Percentiles rank a stretch among this genome's conserved stretches.
Evolutionary conservation across 1,139 yeast species (phyloP).

Genomic region (Magnusiomyces paraingens): DNA sequence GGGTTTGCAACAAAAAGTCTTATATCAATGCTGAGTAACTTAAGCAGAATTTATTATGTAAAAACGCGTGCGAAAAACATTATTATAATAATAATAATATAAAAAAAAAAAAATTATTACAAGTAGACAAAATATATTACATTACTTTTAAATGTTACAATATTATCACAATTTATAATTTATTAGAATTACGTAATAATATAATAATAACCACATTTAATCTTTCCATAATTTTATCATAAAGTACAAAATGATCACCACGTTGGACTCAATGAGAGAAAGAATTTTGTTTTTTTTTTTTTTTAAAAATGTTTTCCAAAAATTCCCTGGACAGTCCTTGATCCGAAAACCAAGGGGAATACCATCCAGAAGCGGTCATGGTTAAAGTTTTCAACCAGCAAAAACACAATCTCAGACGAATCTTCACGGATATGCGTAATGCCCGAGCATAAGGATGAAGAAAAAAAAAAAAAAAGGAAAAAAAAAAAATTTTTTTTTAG

Average conservation of each 20-base stretch:
- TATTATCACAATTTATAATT: no score
- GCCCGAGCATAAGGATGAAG: slow-evolving; percentile 99
- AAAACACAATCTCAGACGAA: slow-evolving; percentile 99
- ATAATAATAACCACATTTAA: no score
- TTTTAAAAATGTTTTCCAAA: slow-evolving; percentile 57
- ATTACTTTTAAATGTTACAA: no score
- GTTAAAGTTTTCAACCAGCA: slow-evolving; percentile 99
- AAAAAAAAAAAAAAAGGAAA: slow-evolving; percentile 31
- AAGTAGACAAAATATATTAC: neutral
- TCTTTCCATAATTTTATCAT: no score
- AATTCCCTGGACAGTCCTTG: slow-evolving; percentile 53
- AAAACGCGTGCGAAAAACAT: neutral
- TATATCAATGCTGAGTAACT: neutral
- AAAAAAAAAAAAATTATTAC: no score
- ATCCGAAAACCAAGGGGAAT: slow-evolving; percentile 39
- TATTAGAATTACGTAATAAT: no score
- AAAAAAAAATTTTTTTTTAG: slow-evolving; percentile 7
- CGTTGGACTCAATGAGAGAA: neutral
- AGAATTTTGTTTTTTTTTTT: no score
- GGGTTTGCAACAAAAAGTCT: neutral
- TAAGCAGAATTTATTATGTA: neutral
- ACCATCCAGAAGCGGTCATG: slow-evolving; percentile 86
- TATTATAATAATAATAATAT: neutral
- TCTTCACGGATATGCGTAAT: slow-evolving; percentile 99
- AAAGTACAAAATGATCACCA: no score